Base-by-base conservation (phyloP, 1,139 yeast genomes). In the Debaryomyces psychrophilus region DNA sequence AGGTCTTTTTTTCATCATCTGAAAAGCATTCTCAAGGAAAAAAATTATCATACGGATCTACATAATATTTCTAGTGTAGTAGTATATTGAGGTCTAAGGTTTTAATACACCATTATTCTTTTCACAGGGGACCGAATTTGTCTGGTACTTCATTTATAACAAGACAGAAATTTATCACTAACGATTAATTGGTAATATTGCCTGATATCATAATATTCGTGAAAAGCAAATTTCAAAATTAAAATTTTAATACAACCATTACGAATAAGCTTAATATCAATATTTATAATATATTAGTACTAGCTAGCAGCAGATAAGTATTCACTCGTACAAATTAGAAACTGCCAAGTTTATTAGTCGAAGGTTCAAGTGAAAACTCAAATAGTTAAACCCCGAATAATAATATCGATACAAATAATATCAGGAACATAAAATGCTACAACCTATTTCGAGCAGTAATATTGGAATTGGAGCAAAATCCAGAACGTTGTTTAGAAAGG, bases 401-500 rank as follows among this genome's bases (percentile, higher is more conserved):
- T 26, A 26, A 28, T 7, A 29, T 4, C 20, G 12, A 35, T 8
- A 8, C 2, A 14, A 7, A 12, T 9, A 37, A 1, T 14, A 37
- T 5, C 9, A 27, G 15, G 11, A 11, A 17, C 14, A 8, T n/a
- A 29, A 18, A 17, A 38, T 38, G 41, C 41, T 20, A 27, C 31
- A 28, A 12, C 41, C 41, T 17, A 38, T 38, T 18, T 38, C 35
- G 18, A 22, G 41, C 15, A 20, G 18, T 20, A 28, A 29, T 20
- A 28, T 38, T 18, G 41, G 41, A 17, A 38, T 38, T 17, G 41
- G 41, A n/a, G 33, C 29, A 23, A 38, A 29, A 22, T 28, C 35
- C 5, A 25, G 53, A 14, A 48, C 51, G 44, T 14, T 54, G 3
- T 40, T 56, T 33, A 49, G 51, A 33, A 50, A 54, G 40, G 17